These are phyloP conservation scores for Microdochium paspali DNA, from an alignment of 2,329 filamentous ascomycete species.

Conservation along the genomic window DNA sequence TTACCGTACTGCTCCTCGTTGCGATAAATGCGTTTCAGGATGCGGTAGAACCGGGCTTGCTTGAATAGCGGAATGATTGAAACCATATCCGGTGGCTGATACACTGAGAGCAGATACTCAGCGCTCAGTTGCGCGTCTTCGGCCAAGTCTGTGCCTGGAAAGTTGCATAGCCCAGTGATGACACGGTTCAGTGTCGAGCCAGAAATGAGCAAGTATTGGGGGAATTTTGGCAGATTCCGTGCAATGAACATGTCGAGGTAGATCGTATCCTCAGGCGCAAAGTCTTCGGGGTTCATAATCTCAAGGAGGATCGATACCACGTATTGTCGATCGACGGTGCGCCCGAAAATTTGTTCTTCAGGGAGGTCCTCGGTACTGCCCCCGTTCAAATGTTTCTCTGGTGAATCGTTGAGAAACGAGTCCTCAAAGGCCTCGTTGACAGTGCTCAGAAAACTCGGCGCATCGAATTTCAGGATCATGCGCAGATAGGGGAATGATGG, in stretches of 20 bases:
- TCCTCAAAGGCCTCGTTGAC: conserved; percentile 98
- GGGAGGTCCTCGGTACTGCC: conserved; percentile 39
- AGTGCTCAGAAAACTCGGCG: conserved; percentile 86
- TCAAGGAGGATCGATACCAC: conserved; percentile 84
- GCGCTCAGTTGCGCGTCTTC: conserved; percentile 96
- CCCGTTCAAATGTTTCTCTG: conserved; percentile 51
- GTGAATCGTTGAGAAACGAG: conserved; percentile 75
- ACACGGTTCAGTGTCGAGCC: conserved; percentile 78
- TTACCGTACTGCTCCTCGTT: conserved; percentile 70
- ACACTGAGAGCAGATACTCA: conserved; percentile 88
- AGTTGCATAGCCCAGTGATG: conserved; percentile 73
- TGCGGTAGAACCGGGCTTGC: conserved; percentile 77
- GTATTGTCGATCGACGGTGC: conserved; percentile 82
- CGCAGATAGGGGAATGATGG: conserved; percentile 79
- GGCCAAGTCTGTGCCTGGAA: conserved; percentile 68
- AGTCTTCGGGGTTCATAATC: conserved; percentile 73
- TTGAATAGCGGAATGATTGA: conserved; percentile 69
- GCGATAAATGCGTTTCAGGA: conserved; percentile 82
- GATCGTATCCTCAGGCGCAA: conserved; percentile 72
- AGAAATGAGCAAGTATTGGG: conserved; percentile 85
- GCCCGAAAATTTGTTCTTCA: conserved; percentile 57
- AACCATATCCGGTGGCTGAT: conserved; percentile 77
- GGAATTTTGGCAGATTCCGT: conserved; percentile 90
- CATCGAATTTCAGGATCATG: conserved; percentile 78
- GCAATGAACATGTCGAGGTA: conserved; percentile 99